Base-by-base conservation (phyloP, 2,329 filamentous ascomycete species). In the Fusarium piperis region DNA sequence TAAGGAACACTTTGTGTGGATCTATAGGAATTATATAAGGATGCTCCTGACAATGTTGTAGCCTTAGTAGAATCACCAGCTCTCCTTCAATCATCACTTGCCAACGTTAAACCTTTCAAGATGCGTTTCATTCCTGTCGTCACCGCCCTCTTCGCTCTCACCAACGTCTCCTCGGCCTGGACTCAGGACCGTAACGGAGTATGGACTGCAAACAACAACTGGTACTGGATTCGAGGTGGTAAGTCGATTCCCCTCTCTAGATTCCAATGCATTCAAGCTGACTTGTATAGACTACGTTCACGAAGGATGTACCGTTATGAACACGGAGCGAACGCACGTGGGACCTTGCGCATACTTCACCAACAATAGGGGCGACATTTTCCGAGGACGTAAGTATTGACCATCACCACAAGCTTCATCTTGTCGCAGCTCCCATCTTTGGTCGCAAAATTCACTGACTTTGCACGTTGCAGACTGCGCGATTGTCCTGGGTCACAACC, bases 131-230 rank as follows among this genome's bases (percentile, higher is more conserved):
- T 59, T 44, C 13, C 61, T 16, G 35, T 52, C 3, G 28, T 20
- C 23, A 16, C 46, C 11, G 36, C 57, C 16, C 33, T 67, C 30
- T 55, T 59, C 16, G 30, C 38, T 16, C 52, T 65, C 13, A 23
- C 48, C 5, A 53, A 36, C 36, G 20, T 61, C 7, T 61, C 62
- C 8, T 55, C 20, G 1, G 62, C 62, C 46, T 65, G 62, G 62
- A 65, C 62, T 23, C 13, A 65, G 12, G 62, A 65, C 11, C 6
- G 11, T 6, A 56, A 65, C 23, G 57, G 57, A 55, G 62, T 65
- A 30, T 65, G 62, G 62, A 55, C 46, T 5, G 62, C 62, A 13
- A 65, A 65, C 20, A 65, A 65, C 46, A 61, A 65, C 46, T 61
- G 38, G 36, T 56, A 65, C 20, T 65, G 62, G 62, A 65, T 65